A percentile compares a stretch with the other conserved stretches of the same genome.
These are phyloP conservation scores for Dothidotthia symphoricarpi DNA, from an alignment of 2,329 filamentous ascomycete genomes.

Conservation along the genomic window DNA sequence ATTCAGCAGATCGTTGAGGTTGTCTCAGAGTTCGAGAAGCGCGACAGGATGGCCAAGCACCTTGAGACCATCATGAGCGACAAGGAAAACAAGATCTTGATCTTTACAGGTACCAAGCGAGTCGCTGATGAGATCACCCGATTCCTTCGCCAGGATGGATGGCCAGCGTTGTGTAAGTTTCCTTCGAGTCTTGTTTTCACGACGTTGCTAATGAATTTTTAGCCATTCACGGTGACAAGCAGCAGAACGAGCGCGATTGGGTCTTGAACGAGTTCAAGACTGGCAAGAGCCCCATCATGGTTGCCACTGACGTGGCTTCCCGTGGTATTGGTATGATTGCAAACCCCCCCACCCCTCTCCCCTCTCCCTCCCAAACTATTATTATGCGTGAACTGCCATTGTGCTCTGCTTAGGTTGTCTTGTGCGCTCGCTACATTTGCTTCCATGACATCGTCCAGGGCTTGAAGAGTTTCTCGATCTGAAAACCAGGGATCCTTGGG, in stretches of 20 bases:
- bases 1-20: conserved; percentile 98
- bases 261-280: conserved; percentile 99
- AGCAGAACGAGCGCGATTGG: conserved; percentile 99
- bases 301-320: conserved; percentile 98
- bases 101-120: conserved; percentile 85
- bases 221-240: conserved; percentile 99
- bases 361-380: conserved; percentile 41
- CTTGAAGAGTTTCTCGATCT: conserved; percentile 80
- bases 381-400: conserved; percentile 62
- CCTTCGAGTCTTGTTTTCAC: neutral
- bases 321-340: conserved; percentile 99
- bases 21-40: conserved; percentile 94
- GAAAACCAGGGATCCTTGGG: conserved; percentile 81
- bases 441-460: conserved; percentile 90
- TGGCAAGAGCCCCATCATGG: conserved; percentile 99
- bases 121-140: conserved; percentile 97
- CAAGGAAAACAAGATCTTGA: conserved; percentile 89
- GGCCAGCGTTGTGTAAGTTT: conserved; percentile 87
- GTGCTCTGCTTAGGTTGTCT: conserved; percentile 90
- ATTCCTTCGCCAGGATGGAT: conserved; percentile 95
- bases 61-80: conserved; percentile 97
- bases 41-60: conserved; percentile 94
- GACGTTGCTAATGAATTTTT: conserved; percentile 40
- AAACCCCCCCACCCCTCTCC: conserved; percentile 50
- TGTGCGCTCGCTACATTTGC: conserved; percentile 70